Base-by-base conservation (phyloP, 108 stramenopile species). In the Skeletonema menzelii region DNA sequence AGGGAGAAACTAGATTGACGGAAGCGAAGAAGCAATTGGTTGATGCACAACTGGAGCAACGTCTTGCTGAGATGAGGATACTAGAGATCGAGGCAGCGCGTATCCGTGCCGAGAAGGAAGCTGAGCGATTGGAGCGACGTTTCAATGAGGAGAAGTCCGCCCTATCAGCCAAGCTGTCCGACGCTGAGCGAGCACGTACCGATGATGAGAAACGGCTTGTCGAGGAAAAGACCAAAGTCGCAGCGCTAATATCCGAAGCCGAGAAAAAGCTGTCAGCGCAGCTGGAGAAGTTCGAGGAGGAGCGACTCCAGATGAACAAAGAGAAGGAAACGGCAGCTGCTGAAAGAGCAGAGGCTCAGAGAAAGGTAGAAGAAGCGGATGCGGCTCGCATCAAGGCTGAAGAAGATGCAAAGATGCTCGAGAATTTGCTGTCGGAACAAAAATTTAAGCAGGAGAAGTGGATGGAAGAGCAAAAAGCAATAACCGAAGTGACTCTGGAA, bases 51-150 rank as follows among this genome's bases (percentile, higher is more conserved):
- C 7, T 60, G 28, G 59, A 76, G 40, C 26, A 56, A 56, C 67
- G 59, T n/a, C 12, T 67, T 47, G 49, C 67, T 26, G 60, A 74
- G 35, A 37, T 37, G 35, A 37, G 35, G 35, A 37, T 37, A 1
- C 35, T 37, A 37, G 49, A 53, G 22, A 53, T 53, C 8, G 49
- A 53, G 22, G 8, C 22, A 53, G 22, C 22, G 10, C 49, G 49
- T 7, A 53, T 53, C 8, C 19, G 22, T 20, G 49, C 49, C 5
- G 49, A 53, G 22, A 53, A 53, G 0, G 49, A 53, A 22, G 22
- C 49, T 10, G 22, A 53, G 8, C 8, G 1, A 4, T 24, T 53
- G n/a, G 20, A 53, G 49, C 49, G 10, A 53, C 49, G 49, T 22
- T 53, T 53, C 8, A 8, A 20, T 0, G 49, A 53, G 22, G 49